Percentiles rank a stretch among this genome's conserved stretches.
Evolutionary conservation across 2,329 filamentous ascomycete genomes (phyloP).

Genomic region (Cladosporium sphaerospermum): DNA sequence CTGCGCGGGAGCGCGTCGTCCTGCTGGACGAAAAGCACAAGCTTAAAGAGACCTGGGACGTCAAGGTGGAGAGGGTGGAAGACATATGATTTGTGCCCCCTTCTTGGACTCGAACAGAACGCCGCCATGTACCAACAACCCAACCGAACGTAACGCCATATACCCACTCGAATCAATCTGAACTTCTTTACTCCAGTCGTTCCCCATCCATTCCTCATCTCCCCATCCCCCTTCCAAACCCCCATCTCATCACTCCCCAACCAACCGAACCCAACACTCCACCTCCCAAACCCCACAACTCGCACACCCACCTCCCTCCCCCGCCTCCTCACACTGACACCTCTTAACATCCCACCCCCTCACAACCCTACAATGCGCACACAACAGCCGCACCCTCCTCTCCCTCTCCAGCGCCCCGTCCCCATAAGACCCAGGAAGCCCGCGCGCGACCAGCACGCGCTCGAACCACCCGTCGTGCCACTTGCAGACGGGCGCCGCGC

Average conservation of each 20-base stretch:
- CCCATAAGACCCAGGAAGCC: neutral
- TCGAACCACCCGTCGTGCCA: constrained; percentile 20
- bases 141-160: neutral
- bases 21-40: neutral
- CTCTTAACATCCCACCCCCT: constrained; percentile 7
- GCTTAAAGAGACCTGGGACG: neutral
- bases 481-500: constrained; percentile 18
- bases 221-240: no score
- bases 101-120: no score
- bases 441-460: neutral
- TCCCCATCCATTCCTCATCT: no score
- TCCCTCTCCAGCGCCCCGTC: neutral
- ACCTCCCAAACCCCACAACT: constrained; percentile 11
- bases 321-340: neutral
- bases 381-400: neutral
- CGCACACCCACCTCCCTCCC: neutral
- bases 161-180: neutral
- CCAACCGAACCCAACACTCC: constrained; percentile 4
- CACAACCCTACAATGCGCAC: constrained; percentile 7
- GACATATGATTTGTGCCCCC: neutral
- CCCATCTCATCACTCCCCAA: neutral
- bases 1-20: neutral
- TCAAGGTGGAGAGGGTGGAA: neutral
- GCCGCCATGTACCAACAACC: no score
- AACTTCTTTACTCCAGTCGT: no score